Conservation (phyloP, 2,329 filamentous ascomycete genomes). For the Hirsutella minnesotensis region DNA sequence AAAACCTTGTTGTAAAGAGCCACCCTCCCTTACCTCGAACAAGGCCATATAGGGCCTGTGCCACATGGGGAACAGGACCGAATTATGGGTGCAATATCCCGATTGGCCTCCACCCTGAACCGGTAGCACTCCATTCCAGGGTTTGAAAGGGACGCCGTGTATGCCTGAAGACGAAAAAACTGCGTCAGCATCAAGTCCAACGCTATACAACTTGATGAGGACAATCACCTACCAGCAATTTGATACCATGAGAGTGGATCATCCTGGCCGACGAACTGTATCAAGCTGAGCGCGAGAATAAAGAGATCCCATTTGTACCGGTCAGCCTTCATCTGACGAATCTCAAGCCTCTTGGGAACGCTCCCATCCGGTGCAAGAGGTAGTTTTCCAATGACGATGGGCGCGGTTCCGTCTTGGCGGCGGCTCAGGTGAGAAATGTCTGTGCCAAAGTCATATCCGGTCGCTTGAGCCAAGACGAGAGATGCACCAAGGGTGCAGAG, state of each 20-base stretch:
- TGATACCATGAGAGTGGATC: conserved; percentile 63
- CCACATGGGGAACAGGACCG: conserved; percentile 69
- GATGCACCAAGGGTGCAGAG: background rate
- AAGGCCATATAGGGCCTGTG: conserved; percentile 67
- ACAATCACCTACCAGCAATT: conserved; percentile 48
- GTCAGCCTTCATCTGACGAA: conserved; percentile 53
- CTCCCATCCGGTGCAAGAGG: conserved; percentile 26
- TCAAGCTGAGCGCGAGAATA: conserved; percentile 59
- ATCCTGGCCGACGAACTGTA: conserved; percentile 55
- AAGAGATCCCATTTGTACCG: conserved; percentile 64
- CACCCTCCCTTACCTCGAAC: conserved; percentile 33
- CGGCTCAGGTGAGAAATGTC: conserved; percentile 27
- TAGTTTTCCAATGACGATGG: conserved; percentile 31
- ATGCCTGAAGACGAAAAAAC: conserved; percentile 43
- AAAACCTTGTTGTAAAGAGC: too few species aligned
- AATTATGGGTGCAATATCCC: conserved; percentile 70
- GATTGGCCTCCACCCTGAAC: conserved; percentile 38
- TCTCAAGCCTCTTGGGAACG: conserved; percentile 46
- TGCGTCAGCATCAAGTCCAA: background rate
- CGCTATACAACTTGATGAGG: background rate
- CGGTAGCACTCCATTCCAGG: conserved; percentile 41
- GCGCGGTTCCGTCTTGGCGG: conserved; percentile 22
- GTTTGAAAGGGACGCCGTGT: conserved; percentile 59
- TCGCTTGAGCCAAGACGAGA: conserved; percentile 5
- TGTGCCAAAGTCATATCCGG: conserved; percentile 39